Evolutionary conservation across 192 early-diverging fungal species (phyloP).

Genomic region (Spinellus fusiger): DNA sequence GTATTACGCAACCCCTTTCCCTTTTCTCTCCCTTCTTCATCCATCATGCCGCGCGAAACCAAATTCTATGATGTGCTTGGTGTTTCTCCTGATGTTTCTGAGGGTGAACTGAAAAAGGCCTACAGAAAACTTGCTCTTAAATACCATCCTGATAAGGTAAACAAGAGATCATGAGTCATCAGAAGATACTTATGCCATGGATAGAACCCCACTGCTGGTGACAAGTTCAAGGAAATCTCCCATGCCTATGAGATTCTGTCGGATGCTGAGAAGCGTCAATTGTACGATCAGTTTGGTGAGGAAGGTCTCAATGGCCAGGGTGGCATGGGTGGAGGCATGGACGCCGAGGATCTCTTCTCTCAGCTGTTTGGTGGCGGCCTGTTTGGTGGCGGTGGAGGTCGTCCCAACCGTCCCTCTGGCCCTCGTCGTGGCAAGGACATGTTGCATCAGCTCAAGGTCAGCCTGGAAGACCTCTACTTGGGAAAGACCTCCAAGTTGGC

Average conservation of each 20-base stretch:
- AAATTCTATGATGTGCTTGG: slow-evolving; percentile 91
- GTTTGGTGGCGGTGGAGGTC: slow-evolving; percentile 65
- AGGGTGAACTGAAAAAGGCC: slow-evolving; percentile 92
- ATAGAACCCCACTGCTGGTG: slow-evolving; percentile 82
- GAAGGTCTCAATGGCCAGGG: slow-evolving; percentile 82
- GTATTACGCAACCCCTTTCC: background rate
- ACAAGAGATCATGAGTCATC: no score
- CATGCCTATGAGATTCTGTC: slow-evolving; percentile 97
- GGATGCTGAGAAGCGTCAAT: slow-evolving; percentile 80
- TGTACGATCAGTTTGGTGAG: slow-evolving; percentile 95
- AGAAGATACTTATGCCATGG: no score
- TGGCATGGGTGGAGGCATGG: slow-evolving; percentile 58
- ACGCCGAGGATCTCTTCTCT: slow-evolving; percentile 92
- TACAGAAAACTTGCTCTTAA: slow-evolving; percentile 96
- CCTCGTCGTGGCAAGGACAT: slow-evolving; percentile 98
- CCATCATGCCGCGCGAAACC: slow-evolving; percentile 62
- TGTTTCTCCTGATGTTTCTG: slow-evolving; percentile 65
- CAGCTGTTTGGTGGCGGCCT: slow-evolving; percentile 92
- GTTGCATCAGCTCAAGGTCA: slow-evolving; percentile 79
- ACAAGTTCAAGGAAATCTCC: slow-evolving; percentile 97
- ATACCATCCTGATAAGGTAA: slow-evolving; percentile 81
- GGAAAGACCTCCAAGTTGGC: slow-evolving; percentile 95
- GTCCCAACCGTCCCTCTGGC: slow-evolving; percentile 31
- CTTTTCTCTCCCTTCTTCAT: slow-evolving; percentile 22
- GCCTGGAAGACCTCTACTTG: slow-evolving; percentile 80